Evolutionary conservation across 805 yeast genomes (phyloP), one percentile per base, ranked within the genome.

Genomic region (Myxozyma geophila): DNA sequence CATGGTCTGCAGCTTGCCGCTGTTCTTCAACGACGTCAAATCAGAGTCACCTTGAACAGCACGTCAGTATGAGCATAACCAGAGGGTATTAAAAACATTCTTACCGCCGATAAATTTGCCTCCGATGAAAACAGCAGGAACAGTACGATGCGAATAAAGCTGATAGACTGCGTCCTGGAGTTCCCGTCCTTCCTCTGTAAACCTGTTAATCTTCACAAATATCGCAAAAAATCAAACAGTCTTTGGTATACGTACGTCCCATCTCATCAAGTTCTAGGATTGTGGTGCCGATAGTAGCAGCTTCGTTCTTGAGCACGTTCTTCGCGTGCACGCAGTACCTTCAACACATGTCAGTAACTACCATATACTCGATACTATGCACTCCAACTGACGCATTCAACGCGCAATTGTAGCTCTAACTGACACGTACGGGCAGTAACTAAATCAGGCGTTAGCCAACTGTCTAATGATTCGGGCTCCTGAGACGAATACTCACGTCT

Each of bases 41-140:
- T 90, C 97, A 47, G 92, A 87, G 83, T 92, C 90, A 67, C 68
- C 68, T 64, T 47, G 7, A 19, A 21, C 7, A 36, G 15, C 9
- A 13, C n/a, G 17, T 28, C 13, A n/a, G 9, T 21, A 7, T 6
- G 37, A 37, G 6, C 10, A 28, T 17, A 23, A 41, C 10, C 53
- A 58, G n/a, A 12, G 33, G 12, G 6, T 1, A 46, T 28, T 21
- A 21, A 41, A 12, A 23, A 44, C n/a, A 33, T 17, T 40, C 59
- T n/a, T 58, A 66, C 99, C 99, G 66, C 99, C 99, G 73, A 93
- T 85, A 81, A 92, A 97, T 78, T 92, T 83, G 65, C 97, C 97
- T 54, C 82, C 86, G 75, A 93, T 91, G 79, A 88, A 93, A 70
- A 93, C 83, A 75, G 89, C 91, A 67, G 99, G 99, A 67, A 93